phyloP scores from a whole-genome alignment of 495 filamentous ascomycete genomes.

The Aspergillus heteromorphus region DNA sequence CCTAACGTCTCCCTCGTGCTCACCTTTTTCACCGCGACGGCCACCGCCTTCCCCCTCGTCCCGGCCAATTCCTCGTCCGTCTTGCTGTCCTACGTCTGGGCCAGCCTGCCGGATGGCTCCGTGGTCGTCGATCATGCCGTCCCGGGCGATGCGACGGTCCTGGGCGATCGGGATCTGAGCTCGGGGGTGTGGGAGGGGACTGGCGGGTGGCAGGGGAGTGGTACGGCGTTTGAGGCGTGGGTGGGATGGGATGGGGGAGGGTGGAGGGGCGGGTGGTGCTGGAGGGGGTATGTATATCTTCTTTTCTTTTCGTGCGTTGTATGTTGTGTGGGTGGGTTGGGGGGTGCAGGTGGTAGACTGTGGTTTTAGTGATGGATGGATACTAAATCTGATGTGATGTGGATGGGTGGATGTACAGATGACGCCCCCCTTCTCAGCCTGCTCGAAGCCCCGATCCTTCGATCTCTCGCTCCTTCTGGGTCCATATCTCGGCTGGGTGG shows the following conservation, averaged over 20 bases:
- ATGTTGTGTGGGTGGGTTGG: not conserved
- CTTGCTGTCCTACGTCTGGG: conserved; percentile 21
- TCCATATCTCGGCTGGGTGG: conserved; percentile 33
- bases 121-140: not conserved
- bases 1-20: conserved; percentile 18
- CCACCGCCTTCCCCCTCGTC: conserved; percentile 19
- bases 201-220: conserved; percentile 9
- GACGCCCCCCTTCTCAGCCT: conserved; percentile 1
- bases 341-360: not conserved
- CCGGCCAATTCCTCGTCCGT: conserved; percentile 10
- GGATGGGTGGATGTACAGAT: not conserved
- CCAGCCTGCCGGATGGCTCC: conserved; percentile 19
- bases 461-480: conserved; percentile 17
- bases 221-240: conserved; percentile 1
- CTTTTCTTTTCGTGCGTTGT: not conserved
- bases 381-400: not conserved
- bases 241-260: conserved; percentile 5
- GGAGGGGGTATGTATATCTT: not conserved
- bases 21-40: conserved; percentile 25
- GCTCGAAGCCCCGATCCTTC: not conserved
- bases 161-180: not conserved
- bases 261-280: conserved; percentile 5
- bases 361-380: not conserved
- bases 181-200: conserved; percentile 3
- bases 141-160: not conserved